Conservation (phyloP, 2,329 filamentous ascomycete genomes). For the Fusarium setosum region DNA sequence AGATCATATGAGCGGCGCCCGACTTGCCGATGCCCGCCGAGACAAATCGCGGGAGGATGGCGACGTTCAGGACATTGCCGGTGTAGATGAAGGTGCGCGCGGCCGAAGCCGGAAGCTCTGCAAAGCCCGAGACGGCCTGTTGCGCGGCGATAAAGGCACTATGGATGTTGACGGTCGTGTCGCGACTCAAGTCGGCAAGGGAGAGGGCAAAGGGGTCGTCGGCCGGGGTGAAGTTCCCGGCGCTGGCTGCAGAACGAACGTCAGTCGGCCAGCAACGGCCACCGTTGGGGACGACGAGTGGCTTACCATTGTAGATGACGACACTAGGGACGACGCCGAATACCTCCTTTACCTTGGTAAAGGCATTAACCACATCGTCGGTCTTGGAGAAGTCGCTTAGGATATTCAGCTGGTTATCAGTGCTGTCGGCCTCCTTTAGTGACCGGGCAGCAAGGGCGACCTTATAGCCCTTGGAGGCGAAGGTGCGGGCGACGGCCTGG, state of each 20-base stretch:
- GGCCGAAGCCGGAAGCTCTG: conserved; percentile 43
- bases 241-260: conserved; percentile 1
- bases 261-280: background rate
- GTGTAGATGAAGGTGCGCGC: conserved; percentile 57
- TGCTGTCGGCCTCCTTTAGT: conserved; percentile 36
- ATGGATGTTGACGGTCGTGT: conserved; percentile 8
- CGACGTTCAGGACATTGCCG: conserved; percentile 53
- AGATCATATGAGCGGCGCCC: conserved; percentile 44
- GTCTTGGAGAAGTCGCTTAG: conserved; percentile 51
- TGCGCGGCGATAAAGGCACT: conserved; percentile 17
- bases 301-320: too few relatives aligned
- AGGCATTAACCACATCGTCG: conserved; percentile 25
- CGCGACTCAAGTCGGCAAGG: conserved; percentile 20
- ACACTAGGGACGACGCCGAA: conserved; percentile 35
- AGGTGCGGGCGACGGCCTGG: conserved; percentile 29
- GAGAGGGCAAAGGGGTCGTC: conserved; percentile 19
- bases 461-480: conserved; percentile 38
- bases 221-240: background rate
- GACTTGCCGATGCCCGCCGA: conserved; percentile 53
- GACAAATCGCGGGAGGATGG: conserved; percentile 45
- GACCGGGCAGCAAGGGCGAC: conserved; percentile 36
- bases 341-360: conserved; percentile 21
- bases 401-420: conserved; percentile 45
- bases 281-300: too few relatives aligned
- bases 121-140: conserved; percentile 11